Percentiles rank a stretch among this genome's conserved stretches.
phyloP scores from a whole-genome alignment of 345 rosid species.

The Populus deltoides region DNA sequence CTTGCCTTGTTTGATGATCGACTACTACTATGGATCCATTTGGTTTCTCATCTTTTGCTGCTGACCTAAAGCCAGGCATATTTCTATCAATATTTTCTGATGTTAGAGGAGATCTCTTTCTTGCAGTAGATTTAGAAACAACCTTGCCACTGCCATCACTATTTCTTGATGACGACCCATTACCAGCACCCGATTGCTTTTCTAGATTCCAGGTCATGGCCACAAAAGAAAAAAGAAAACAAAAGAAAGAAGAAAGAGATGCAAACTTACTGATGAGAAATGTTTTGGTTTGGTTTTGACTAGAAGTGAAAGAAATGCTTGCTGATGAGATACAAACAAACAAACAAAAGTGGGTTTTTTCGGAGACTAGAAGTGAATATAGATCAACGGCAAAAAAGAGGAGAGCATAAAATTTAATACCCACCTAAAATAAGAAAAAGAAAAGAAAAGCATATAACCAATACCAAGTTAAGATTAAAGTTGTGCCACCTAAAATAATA shows the following conservation, averaged over 20 bases:
- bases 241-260: background rate
- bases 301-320: too few relatives aligned
- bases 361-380: background rate
- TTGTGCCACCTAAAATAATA: background rate
- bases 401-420: slow-evolving; percentile 9
- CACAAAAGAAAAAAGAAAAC: background rate
- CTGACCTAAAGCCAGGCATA: slow-evolving; percentile 18
- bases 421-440: slow-evolving; percentile 18
- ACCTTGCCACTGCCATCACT: slow-evolving; percentile 31
- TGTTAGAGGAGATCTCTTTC: slow-evolving; percentile 49
- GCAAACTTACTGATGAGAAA: slow-evolving; percentile 6
- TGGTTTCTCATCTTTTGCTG: slow-evolving; percentile 37
- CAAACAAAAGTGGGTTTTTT: background rate
- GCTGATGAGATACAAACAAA: background rate
- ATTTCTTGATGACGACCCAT: slow-evolving; percentile 51
- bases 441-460: slow-evolving; percentile 1
- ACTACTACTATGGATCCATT: slow-evolving; percentile 36
- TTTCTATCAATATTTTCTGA: slow-evolving; percentile 48
- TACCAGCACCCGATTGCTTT: slow-evolving; percentile 40
- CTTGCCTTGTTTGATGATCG: slow-evolving; percentile 19
- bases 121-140: slow-evolving; percentile 48
- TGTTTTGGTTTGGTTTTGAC: background rate
- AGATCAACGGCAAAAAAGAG: background rate
- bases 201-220: slow-evolving; percentile 56
- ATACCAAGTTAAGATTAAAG: too few relatives aligned